Conservation (phyloP, 495 filamentous ascomycete genomes). For the Podospora pseudoanserina region DNA sequence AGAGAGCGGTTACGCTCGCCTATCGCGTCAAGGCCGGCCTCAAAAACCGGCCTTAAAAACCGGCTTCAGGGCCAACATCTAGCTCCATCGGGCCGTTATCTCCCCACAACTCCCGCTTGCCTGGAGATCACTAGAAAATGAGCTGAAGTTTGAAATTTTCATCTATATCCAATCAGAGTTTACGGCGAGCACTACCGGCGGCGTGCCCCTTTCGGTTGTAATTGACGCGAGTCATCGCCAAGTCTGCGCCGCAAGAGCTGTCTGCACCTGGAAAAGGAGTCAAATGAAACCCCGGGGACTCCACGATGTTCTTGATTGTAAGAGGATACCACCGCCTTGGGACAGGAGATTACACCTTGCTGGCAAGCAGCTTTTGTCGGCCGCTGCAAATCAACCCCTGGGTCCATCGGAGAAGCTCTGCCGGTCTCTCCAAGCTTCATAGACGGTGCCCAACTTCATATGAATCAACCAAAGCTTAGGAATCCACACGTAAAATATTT, state of each 20-base stretch:
- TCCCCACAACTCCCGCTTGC: not conserved
- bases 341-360: not conserved
- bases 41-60: not conserved
- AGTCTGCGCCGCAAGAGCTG: constrained; percentile 1
- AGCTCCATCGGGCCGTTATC: not conserved
- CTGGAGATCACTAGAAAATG: not conserved
- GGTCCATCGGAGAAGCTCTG: not conserved
- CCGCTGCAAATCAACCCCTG: not conserved
- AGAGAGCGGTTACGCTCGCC: not conserved
- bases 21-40: constrained; percentile 4
- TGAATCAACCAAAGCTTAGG: not conserved
- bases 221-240: not conserved
- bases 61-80: not conserved
- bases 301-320: not conserved
- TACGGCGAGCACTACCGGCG: not conserved
- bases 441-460: not conserved
- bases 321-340: not conserved
- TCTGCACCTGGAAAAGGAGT: not conserved
- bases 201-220: not conserved
- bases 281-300: not conserved
- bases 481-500: not conserved
- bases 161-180: not conserved
- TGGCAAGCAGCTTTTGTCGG: not conserved
- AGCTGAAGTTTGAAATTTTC: not conserved
- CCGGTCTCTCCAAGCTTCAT: not conserved